Evolutionary conservation across 805 yeast species (phyloP).

Genomic region (Cyberlindnera sargentensis): DNA sequence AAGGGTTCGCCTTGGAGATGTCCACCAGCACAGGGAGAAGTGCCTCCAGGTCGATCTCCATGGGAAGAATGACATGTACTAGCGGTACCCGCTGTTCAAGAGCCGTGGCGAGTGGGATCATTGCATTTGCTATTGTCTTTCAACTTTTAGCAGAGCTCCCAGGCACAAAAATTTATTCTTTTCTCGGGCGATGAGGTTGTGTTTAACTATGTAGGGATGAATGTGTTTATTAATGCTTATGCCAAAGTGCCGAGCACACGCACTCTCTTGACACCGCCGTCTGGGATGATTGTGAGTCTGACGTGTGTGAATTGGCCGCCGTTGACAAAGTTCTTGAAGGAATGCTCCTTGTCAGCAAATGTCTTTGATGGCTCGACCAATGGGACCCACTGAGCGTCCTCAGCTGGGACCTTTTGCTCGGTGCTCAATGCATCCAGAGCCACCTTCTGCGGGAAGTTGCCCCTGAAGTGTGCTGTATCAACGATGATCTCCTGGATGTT

Average conservation of each 20-base stretch:
- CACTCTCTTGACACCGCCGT: slow-evolving; percentile 92
- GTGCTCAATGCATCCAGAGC: slow-evolving; percentile 53
- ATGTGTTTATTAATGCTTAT: neutral
- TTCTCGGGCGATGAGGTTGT: neutral
- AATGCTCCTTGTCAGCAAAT: slow-evolving; percentile 79
- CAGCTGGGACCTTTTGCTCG: slow-evolving; percentile 32
- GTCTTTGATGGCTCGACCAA: slow-evolving; percentile 68
- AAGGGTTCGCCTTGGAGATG: slow-evolving; percentile 35
- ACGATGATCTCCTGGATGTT: slow-evolving; percentile 54
- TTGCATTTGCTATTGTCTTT: neutral
- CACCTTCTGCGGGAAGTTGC: slow-evolving; percentile 85
- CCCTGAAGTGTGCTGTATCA: slow-evolving; percentile 92
- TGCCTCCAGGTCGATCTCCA: slow-evolving; percentile 6
- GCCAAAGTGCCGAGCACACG: slow-evolving; percentile 60
- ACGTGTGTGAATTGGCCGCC: slow-evolving; percentile 55
- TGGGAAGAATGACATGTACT: slow-evolving; percentile 6
- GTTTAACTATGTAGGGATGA: neutral
- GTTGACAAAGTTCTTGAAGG: slow-evolving; percentile 28
- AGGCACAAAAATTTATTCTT: neutral
- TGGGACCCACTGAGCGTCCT: slow-evolving; percentile 48
- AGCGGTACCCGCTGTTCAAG: slow-evolving; percentile 21
- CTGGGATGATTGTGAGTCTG: slow-evolving; percentile 80
- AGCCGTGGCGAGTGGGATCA: slow-evolving; percentile 14
- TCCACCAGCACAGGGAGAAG: slow-evolving; percentile 16
- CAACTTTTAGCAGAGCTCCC: no score